These are phyloP conservation scores for Fusarium succisae DNA, from an alignment of 2,329 filamentous ascomycete species.

Conservation along the genomic window DNA sequence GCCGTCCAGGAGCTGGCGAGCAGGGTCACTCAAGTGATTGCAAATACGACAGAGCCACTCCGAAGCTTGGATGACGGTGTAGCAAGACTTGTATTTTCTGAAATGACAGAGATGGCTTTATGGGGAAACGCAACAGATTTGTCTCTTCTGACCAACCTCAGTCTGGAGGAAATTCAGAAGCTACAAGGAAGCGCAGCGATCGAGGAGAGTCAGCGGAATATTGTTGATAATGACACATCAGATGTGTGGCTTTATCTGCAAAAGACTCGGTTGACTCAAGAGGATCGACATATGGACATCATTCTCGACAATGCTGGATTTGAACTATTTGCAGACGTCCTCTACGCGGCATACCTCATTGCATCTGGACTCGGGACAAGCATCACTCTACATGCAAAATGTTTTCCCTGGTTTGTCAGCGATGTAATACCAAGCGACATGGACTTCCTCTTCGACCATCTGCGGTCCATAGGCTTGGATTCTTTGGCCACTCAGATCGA, in stretches of 20 bases:
- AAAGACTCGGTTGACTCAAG: neutral
- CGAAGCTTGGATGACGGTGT: neutral
- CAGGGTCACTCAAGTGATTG: neutral
- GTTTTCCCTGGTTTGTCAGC: conserved; percentile 1
- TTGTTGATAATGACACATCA: neutral
- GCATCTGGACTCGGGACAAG: neutral
- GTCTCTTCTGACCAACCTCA: conserved; percentile 4
- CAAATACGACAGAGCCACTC: neutral
- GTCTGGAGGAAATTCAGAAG: neutral
- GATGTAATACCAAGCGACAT: neutral
- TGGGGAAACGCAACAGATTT: conserved; percentile 12
- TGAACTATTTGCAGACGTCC: conserved; percentile 1
- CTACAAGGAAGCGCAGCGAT: neutral
- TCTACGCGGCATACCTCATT: conserved; percentile 1
- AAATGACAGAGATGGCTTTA: neutral
- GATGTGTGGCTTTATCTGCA: neutral
- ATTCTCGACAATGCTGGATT: conserved; percentile 9
- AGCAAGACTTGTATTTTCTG: neutral
- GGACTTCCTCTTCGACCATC: neutral
- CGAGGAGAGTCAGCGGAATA: neutral
- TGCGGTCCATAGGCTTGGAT: neutral
- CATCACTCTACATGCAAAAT: neutral
- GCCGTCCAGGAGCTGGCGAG: neutral
- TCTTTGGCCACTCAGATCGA: neutral
- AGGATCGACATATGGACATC: neutral